These are phyloP conservation scores for Naganishia onofrii DNA, from an alignment of 768 basidiomycete genomes.

Conservation along the genomic window DNA sequence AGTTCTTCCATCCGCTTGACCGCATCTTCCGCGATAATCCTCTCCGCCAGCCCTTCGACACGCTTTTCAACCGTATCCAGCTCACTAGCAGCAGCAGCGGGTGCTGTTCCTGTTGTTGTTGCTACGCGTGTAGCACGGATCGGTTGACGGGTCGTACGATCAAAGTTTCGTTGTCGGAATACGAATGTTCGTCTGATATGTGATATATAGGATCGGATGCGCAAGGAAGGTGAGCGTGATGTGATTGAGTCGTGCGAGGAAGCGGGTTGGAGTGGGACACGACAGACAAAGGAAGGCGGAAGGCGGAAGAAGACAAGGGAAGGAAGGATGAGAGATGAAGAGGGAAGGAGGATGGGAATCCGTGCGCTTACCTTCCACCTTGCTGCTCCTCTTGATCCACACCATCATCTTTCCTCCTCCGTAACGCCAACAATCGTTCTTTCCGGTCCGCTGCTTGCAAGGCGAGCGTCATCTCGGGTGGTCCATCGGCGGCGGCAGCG, in stretches of 20 bases:
- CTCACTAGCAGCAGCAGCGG: slow-evolving; percentile 42
- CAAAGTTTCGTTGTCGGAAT: slow-evolving; percentile 70
- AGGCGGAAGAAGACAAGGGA: background rate
- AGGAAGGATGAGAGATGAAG: no score
- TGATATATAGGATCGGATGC: no score
- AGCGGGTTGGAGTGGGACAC: no score
- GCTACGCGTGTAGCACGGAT: slow-evolving; percentile 25
- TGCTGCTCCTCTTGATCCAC: slow-evolving; percentile 42
- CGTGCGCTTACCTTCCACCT: slow-evolving; percentile 54
- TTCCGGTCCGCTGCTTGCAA: slow-evolving; percentile 74
- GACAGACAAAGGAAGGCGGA: no score
- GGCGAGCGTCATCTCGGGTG: slow-evolving; percentile 25
- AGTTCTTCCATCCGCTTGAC: slow-evolving; percentile 79
- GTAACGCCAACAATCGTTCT: slow-evolving; percentile 71
- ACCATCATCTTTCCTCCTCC: slow-evolving; percentile 68
- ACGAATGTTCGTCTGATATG: slow-evolving; percentile 36
- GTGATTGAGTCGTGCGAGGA: background rate
- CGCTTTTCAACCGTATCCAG: slow-evolving; percentile 81
- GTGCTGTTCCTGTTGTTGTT: slow-evolving; percentile 54
- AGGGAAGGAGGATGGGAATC: no score
- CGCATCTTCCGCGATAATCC: slow-evolving; percentile 82
- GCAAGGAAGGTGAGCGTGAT: background rate
- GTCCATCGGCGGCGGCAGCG: slow-evolving; percentile 8
- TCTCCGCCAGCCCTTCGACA: slow-evolving; percentile 77
- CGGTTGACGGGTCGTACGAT: slow-evolving; percentile 65